Evolutionary conservation across 495 filamentous ascomycete genomes (phyloP), one percentile per base, ranked within the genome.

Genomic region (Hyphodiscus hymeniophilus): DNA sequence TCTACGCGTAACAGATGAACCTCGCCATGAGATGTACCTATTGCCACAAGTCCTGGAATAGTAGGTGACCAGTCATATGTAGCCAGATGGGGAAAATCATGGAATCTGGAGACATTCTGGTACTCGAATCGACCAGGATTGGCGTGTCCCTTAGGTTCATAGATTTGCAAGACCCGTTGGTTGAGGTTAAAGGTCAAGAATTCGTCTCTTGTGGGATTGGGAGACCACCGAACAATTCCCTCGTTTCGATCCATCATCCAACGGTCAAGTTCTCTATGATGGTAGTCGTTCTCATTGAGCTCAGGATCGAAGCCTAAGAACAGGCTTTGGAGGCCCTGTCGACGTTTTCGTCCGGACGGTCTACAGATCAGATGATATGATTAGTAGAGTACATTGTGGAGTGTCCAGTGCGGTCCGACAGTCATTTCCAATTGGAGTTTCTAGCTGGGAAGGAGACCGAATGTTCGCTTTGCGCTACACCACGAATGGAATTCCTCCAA

Each of bases 51-150:
- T 40, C 81, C 81, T 39, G 63, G 65, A 20, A 68, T 61, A 15
- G 74, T 71, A 8, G 87, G 82, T 0, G 94, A 95, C 92, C 94
- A 97, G 68, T 97, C 92, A 66, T 94, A 96, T 22, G 90, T 88
- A 42, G 82, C 88, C 58, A 94, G 82, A 7, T 77, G 72, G n/a
- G 89, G 89, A 15, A 96, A 76, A 56, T 89, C 87, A 52, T 79
- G 77, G 53, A 88, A 80, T 31, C 83, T 84, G 7, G 81, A 78
- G 2, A 88, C 56, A 39, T 79, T 77, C 47, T 82, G 70, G 68
- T 83, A 87, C 28, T 81, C 71, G 31, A 94, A 69, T 6, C 62
- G 62, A 5, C 70, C 74, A 20, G 62, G 56, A 23, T 66, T 66
- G 21, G 77, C 75, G 54, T 80, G 72, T 1, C 73, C 71, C 3